phyloP scores from a whole-genome alignment of 2,329 filamentous ascomycete genomes.

The Alternaria longipes region DNA sequence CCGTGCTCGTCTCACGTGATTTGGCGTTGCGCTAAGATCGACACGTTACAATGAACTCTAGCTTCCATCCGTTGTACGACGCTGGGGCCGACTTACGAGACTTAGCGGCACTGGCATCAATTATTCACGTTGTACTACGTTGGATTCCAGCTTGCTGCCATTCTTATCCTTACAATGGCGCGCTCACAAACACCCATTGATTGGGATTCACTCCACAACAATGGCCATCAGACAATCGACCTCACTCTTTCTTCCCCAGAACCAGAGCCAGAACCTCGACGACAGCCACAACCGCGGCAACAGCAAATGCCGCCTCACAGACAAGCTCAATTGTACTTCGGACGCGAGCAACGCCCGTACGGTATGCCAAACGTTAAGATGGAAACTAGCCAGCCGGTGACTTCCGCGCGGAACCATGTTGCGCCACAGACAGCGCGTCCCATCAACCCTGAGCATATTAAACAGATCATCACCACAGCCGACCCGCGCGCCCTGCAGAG shows the following conservation, averaged over 20 bases:
- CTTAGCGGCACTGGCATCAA: not conserved
- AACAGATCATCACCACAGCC: slow-evolving; percentile 39
- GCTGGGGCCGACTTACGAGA: slow-evolving; percentile 1
- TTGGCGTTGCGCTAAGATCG: slow-evolving; percentile 10
- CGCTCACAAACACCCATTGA: slow-evolving; percentile 3
- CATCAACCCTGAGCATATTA: slow-evolving; percentile 39
- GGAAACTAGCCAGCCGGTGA: slow-evolving; percentile 1
- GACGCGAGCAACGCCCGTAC: slow-evolving; percentile 15
- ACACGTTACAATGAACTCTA: not conserved
- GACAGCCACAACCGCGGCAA: slow-evolving; percentile 3
- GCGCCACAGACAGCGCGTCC: slow-evolving; percentile 19
- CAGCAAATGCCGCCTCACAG: slow-evolving; percentile 11
- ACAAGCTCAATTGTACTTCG: slow-evolving; percentile 23
- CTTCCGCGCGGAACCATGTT: not conserved
- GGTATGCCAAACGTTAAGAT: slow-evolving; percentile 4
- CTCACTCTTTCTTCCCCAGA: slow-evolving; percentile 39
- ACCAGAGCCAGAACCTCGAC: slow-evolving; percentile 19
- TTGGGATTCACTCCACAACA: not conserved
- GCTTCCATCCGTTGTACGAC: not conserved
- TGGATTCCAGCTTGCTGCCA: not conserved
- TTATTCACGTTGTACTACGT: not conserved
- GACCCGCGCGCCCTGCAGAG: slow-evolving; percentile 26
- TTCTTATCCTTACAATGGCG: slow-evolving; percentile 9
- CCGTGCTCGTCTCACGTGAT: slow-evolving; percentile 7
- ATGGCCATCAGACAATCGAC: slow-evolving; percentile 33